These are phyloP conservation scores for Vigna radiata DNA, from an alignment of 306 rosid species.

Conservation along the genomic window DNA sequence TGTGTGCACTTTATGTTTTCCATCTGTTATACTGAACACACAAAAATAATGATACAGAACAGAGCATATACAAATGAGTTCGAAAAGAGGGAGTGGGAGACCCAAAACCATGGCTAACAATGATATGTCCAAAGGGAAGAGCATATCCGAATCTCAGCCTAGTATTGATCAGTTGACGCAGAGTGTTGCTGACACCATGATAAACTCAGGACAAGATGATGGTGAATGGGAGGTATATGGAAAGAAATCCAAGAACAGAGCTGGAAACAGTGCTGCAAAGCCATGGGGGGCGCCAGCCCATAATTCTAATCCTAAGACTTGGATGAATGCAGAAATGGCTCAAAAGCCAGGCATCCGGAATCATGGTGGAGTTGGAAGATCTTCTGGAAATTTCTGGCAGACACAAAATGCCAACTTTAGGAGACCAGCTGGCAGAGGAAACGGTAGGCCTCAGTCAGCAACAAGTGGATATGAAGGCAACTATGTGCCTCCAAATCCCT, in stretches of 20 bases:
- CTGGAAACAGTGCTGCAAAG: slow-evolving; percentile 66
- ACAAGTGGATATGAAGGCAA: slow-evolving; percentile 43
- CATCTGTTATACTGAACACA: neutral
- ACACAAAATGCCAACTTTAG: slow-evolving; percentile 51
- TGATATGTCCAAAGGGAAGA: slow-evolving; percentile 56
- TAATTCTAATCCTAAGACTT: slow-evolving; percentile 53
- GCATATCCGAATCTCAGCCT: slow-evolving; percentile 42
- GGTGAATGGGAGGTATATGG: slow-evolving; percentile 79
- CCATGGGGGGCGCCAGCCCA: slow-evolving; percentile 51
- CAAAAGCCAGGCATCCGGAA: slow-evolving; percentile 43
- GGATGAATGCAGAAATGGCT: slow-evolving; percentile 50
- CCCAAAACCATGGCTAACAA: slow-evolving; percentile 20
- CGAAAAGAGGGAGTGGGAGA: slow-evolving; percentile 59
- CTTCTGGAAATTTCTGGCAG: slow-evolving; percentile 50
- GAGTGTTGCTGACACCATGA: slow-evolving; percentile 53
- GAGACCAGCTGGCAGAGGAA: slow-evolving; percentile 66
- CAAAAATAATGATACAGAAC: neutral
- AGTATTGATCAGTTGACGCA: slow-evolving; percentile 57
- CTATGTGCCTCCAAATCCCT: slow-evolving; percentile 47
- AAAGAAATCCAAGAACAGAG: slow-evolving; percentile 72
- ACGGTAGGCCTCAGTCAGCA: slow-evolving; percentile 49
- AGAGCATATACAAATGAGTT: slow-evolving; percentile 53
- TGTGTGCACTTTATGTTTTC: neutral
- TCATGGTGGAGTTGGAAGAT: slow-evolving; percentile 60
- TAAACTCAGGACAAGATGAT: slow-evolving; percentile 55